Conservation (phyloP, 2,329 filamentous ascomycete genomes). For the Zymoseptoria brevis region DNA sequence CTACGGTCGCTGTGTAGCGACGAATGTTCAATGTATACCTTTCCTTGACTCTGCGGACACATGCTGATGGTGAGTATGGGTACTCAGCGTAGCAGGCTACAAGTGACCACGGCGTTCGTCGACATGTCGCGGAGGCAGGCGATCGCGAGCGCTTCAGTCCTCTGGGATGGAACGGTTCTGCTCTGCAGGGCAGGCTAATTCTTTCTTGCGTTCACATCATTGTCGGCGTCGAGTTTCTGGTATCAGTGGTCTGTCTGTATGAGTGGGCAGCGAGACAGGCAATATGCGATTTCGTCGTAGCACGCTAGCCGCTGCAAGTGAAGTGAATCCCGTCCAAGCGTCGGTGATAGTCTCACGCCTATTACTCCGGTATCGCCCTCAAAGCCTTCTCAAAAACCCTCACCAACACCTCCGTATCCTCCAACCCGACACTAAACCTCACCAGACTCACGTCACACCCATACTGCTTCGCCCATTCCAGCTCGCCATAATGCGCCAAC, state of each 20-base stretch:
- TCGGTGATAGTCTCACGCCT: too few species aligned
- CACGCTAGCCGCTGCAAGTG: too few species aligned
- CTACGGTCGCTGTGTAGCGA: not conserved
- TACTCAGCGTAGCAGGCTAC: not conserved
- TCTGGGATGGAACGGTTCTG: too few species aligned
- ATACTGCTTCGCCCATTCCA: conserved; percentile 80
- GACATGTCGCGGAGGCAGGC: too few species aligned
- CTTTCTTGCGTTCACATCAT: too few species aligned
- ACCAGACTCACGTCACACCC: conserved; percentile 76
- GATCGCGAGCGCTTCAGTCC: too few species aligned
- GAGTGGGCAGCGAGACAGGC: too few species aligned
- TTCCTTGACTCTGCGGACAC: not conserved
- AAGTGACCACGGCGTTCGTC: not conserved
- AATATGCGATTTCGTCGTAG: too few species aligned
- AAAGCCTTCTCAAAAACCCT: conserved; percentile 62
- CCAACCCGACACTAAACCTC: conserved; percentile 81
- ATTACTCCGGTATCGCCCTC: conserved; percentile 46
- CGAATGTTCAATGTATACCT: not conserved
- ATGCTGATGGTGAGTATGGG: not conserved
- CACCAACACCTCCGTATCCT: conserved; percentile 62
- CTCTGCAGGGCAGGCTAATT: too few species aligned
- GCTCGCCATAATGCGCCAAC: conserved; percentile 80
- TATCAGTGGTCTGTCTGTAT: too few species aligned
- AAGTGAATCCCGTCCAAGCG: too few species aligned
- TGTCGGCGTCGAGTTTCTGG: too few species aligned